Conservation (phyloP, 306 rosid species). For the Quercus mongolica region DNA sequence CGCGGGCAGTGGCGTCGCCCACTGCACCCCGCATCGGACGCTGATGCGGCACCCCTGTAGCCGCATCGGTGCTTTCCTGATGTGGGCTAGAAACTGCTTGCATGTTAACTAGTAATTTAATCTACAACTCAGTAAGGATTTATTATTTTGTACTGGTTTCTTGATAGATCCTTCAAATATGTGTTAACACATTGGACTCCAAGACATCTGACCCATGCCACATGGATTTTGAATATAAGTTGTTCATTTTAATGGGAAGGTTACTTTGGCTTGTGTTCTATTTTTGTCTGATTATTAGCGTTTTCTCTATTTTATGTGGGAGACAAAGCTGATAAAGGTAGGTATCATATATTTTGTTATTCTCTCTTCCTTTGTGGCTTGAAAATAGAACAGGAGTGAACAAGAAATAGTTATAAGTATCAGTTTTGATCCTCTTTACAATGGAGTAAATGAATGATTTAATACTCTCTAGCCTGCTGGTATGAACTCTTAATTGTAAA, state of each 20-base stretch:
- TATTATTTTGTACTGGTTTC: neutral
- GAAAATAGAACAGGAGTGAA: too few species aligned
- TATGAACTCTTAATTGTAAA: neutral
- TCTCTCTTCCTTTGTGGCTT: neutral
- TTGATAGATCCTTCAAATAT: neutral
- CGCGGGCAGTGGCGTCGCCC: rapidly evolving
- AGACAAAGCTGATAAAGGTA: neutral
- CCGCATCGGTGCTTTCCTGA: too few species aligned
- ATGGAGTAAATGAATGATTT: neutral
- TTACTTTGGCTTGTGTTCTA: neutral
- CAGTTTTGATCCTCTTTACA: neutral
- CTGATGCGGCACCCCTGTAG: too few species aligned
- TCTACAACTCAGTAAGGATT: neutral
- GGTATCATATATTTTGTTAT: neutral
- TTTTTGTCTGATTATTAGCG: neutral
- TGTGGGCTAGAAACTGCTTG: neutral
- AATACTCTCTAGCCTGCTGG: neutral
- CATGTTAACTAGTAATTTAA: neutral
- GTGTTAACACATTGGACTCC: neutral
- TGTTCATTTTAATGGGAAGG: too few species aligned
- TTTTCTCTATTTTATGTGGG: neutral
- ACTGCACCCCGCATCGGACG: too few species aligned
- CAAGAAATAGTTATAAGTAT: neutral
- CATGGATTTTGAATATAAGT: neutral
- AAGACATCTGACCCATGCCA: neutral